Conservation (phyloP, 2,329 filamentous ascomycete species). For the Aspergillus brasiliensis region DNA sequence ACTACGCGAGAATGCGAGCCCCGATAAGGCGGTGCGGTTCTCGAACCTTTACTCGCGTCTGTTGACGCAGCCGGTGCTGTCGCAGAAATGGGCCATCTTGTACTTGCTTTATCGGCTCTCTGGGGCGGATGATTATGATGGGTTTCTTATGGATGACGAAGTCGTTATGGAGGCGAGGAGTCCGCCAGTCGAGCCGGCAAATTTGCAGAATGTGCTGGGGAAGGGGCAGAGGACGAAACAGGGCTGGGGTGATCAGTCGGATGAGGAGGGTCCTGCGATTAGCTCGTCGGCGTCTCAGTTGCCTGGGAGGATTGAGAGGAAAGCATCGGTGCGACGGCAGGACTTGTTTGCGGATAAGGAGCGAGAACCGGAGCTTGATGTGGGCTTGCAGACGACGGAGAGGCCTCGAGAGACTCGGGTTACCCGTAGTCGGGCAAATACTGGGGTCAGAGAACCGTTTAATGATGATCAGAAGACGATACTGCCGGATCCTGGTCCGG, state of each 20-base stretch:
- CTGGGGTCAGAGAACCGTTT: constrained; percentile 20
- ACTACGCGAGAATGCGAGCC: constrained; percentile 73
- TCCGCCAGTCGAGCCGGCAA: constrained; percentile 42
- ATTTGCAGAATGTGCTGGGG: constrained; percentile 41
- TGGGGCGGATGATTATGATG: constrained; percentile 55
- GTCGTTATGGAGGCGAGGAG: constrained; percentile 32
- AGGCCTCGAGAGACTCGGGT: constrained; percentile 17
- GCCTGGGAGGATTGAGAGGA: constrained; percentile 29
- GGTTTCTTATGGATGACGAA: constrained; percentile 23
- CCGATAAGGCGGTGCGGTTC: constrained; percentile 76
- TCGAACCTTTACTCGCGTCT: constrained; percentile 88
- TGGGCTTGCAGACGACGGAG: constrained; percentile 9
- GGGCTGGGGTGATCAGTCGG: constrained; percentile 29
- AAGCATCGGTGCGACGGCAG: constrained; percentile 26
- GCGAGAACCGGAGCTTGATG: constrained; percentile 21
- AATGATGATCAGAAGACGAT: constrained; percentile 18
- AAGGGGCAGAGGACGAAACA: constrained; percentile 28
- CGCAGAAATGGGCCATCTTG: constrained; percentile 95
- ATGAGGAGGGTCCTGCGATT: constrained; percentile 42
- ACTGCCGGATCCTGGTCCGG: constrained; percentile 16
- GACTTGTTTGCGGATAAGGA: constrained; percentile 26
- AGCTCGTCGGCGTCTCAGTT: constrained; percentile 45
- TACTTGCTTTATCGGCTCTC: constrained; percentile 85
- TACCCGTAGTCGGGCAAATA: constrained; percentile 22
- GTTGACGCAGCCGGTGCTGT: constrained; percentile 85